A percentile compares a stretch with the other conserved stretches of the same genome.
Evolutionary conservation across 2,329 filamentous ascomycete species (phyloP).

Genomic region (Trichoderma cornu-damae): DNA sequence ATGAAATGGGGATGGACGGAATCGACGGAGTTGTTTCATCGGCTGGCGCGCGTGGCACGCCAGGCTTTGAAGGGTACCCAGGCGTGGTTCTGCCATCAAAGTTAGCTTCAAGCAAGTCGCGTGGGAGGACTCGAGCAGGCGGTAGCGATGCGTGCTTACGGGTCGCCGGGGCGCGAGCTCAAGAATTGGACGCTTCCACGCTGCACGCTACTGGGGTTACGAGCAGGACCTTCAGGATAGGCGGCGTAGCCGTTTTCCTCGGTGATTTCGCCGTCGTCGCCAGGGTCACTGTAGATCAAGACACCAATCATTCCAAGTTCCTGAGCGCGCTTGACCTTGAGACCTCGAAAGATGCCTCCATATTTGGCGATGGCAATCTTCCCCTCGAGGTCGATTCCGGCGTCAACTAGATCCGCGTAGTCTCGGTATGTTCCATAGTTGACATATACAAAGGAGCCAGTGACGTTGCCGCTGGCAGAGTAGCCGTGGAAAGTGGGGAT

Average conservation of each 20-base stretch:
- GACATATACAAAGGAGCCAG: conserved; percentile 77
- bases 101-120: conserved; percentile 18
- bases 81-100: conserved; percentile 61
- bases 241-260: conserved; percentile 72
- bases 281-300: conserved; percentile 81
- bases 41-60: conserved; percentile 68
- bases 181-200: conserved; percentile 81
- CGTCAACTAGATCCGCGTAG: conserved; percentile 72
- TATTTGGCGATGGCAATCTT: conserved; percentile 88
- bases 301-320: conserved; percentile 85
- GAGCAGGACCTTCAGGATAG: conserved; percentile 82
- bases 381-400: conserved; percentile 69
- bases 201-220: conserved; percentile 85
- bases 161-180: conserved; percentile 65
- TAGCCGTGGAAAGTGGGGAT: conserved; percentile 94
- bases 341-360: conserved; percentile 77
- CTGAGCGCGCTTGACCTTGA: conserved; percentile 90
- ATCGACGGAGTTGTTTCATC: conserved; percentile 72
- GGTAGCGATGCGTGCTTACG: conserved; percentile 38
- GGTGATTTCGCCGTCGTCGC: conserved; percentile 77
- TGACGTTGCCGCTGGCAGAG: conserved; percentile 87
- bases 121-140: neutral
- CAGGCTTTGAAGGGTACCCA: conserved; percentile 88
- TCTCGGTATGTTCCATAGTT: conserved; percentile 88
- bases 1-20: conserved; percentile 87